Conservation (phyloP, 1,284 basidiomycete genomes). For the Ganoderma multipileum region DNA sequence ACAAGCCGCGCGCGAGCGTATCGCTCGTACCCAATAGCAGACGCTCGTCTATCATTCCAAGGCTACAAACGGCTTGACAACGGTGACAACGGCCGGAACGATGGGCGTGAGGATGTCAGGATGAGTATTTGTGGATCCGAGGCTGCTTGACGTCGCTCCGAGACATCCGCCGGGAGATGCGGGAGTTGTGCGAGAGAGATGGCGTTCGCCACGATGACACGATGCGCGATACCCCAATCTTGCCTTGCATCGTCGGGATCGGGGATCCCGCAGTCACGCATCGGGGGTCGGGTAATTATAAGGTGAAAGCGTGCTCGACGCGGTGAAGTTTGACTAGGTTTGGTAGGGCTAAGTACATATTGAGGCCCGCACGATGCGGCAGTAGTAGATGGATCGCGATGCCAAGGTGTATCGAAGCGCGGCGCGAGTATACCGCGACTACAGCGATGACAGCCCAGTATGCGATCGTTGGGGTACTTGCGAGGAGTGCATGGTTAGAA, state of each 20-base stretch:
- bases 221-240: neutral
- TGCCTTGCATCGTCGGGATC: neutral
- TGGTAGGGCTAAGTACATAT: no score
- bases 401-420: no score
- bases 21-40: no score
- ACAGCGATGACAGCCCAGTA: no score
- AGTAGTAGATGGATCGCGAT: neutral
- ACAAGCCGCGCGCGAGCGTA: no score
- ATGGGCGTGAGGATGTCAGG: neutral
- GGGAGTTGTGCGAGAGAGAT: neutral
- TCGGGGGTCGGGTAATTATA: neutral
- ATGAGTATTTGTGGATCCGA: neutral
- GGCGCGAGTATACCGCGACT: no score
- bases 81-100: neutral
- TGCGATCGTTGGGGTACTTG: no score
- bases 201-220: neutral
- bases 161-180: neutral
- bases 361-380: no score
- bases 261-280: neutral
- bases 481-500: no score
- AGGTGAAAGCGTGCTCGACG: no score
- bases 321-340: no score
- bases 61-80: neutral
- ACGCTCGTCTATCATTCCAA: no score
- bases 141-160: neutral